These are phyloP conservation scores for Melanogaster broomeanus DNA, from an alignment of 768 basidiomycete genomes.

Conservation along the genomic window DNA sequence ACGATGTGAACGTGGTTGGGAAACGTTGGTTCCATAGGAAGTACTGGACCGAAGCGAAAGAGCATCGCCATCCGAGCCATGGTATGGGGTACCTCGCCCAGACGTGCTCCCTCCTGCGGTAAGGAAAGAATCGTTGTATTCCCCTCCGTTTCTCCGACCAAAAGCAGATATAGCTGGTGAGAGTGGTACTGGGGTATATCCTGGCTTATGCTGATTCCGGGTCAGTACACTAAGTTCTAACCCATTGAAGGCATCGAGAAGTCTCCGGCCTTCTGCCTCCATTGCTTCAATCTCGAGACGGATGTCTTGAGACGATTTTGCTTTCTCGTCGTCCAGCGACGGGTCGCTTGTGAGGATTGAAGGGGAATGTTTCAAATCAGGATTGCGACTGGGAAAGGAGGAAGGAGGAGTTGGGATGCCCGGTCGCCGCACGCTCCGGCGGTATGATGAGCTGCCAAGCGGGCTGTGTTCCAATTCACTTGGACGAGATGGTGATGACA, in stretches of 20 bases:
- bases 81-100: conserved; percentile 31
- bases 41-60: conserved; percentile 55
- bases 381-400: conserved; percentile 41
- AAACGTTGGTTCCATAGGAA: conserved; percentile 50
- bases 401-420: conserved; percentile 54
- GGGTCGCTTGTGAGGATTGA: conserved; percentile 33
- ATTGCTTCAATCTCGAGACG: conserved; percentile 65
- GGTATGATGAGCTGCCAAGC: conserved; percentile 31
- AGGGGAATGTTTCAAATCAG: conserved; percentile 40
- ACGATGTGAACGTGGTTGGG: conserved; percentile 48
- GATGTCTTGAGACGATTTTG: conserved; percentile 63
- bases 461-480: conserved; percentile 22
- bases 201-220: conserved; percentile 26
- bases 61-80: conserved; percentile 46
- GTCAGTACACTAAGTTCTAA: conserved; percentile 72
- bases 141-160: conserved; percentile 28
- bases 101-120: conserved; percentile 25
- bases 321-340: conserved; percentile 54
- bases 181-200: conserved; percentile 24
- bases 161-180: conserved; percentile 30
- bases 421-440: conserved; percentile 46
- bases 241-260: conserved; percentile 81
- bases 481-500: conserved; percentile 46
- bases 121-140: conserved; percentile 27
- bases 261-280: conserved; percentile 67